Percentiles rank a stretch among this genome's conserved stretches.
Evolutionary conservation across 225 moss, liverwort and hornwort species (phyloP).

Genomic region (Straminergon stramineum): DNA sequence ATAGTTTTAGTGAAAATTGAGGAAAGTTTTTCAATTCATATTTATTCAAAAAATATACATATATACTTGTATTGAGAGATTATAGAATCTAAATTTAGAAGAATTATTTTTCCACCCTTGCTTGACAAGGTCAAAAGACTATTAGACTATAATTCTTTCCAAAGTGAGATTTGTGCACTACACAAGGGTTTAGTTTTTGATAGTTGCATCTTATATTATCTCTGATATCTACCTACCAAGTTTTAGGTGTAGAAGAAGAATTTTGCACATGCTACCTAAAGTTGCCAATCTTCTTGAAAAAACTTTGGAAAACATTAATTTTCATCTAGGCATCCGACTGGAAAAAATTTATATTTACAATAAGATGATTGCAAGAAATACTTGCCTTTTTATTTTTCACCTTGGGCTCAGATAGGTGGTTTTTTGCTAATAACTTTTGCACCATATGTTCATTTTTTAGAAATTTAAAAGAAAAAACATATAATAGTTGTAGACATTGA

Average conservation of each 20-base stretch:
- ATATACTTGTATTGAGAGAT: too few species aligned
- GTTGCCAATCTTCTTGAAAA: neutral
- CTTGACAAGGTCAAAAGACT: fast-evolving
- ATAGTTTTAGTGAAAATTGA: neutral
- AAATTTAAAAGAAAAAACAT: too few species aligned
- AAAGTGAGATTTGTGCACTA: neutral
- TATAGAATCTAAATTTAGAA: neutral
- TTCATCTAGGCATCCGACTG: fast-evolving
- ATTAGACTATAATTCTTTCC: fast-evolving
- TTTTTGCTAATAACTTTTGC: too few species aligned
- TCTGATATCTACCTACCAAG: neutral
- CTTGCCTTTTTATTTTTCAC: too few species aligned
- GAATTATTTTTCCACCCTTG: fast-evolving
- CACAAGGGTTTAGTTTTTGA: neutral
- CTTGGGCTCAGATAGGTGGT: too few species aligned
- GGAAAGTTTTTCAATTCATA: too few species aligned
- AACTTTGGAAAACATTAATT: neutral
- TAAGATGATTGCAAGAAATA: too few species aligned
- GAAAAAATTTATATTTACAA: neutral
- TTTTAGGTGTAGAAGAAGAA: neutral
- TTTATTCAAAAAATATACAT: too few species aligned
- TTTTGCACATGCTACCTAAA: neutral
- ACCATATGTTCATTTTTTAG: too few species aligned
- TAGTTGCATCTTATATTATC: neutral
- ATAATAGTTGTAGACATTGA: too few species aligned